These are phyloP conservation scores for Rutstroemia sp. DNA, from an alignment of 2,329 filamentous ascomycete genomes.

Conservation along the genomic window DNA sequence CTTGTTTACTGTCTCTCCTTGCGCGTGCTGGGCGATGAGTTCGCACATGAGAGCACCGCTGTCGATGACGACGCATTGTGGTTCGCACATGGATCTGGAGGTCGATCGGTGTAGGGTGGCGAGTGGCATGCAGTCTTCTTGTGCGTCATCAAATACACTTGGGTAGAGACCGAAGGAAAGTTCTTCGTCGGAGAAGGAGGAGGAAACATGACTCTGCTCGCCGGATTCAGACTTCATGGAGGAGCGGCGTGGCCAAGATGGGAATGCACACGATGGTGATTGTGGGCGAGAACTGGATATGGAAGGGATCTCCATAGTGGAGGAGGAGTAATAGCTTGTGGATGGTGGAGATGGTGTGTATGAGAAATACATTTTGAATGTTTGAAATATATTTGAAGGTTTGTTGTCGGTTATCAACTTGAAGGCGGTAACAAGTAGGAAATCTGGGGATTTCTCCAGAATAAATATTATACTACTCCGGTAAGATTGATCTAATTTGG, in stretches of 20 bases:
- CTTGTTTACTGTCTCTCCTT: conserved; percentile 26
- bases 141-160: conserved; percentile 42
- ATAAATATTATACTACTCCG: background rate
- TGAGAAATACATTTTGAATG: conserved; percentile 23
- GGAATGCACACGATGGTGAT: conserved; percentile 42
- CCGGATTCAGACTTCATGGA: conserved; percentile 34
- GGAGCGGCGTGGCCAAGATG: conserved; percentile 51
- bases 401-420: no score
- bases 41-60: conserved; percentile 24
- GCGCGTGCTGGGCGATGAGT: conserved; percentile 24
- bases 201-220: conserved; percentile 21
- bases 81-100: conserved; percentile 17
- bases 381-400: background rate
- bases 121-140: conserved; percentile 37
- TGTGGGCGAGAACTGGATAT: conserved; percentile 16
- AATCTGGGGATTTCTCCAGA: background rate
- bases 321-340: conserved; percentile 18
- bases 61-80: conserved; percentile 19
- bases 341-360: conserved; percentile 22
- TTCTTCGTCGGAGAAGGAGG: conserved; percentile 47
- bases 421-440: background rate
- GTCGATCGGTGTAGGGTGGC: conserved; percentile 25
- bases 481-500: background rate
- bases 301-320: conserved; percentile 25
- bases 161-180: conserved; percentile 41